Conservation (phyloP, 768 basidiomycete species). For the Terana coerulea region DNA sequence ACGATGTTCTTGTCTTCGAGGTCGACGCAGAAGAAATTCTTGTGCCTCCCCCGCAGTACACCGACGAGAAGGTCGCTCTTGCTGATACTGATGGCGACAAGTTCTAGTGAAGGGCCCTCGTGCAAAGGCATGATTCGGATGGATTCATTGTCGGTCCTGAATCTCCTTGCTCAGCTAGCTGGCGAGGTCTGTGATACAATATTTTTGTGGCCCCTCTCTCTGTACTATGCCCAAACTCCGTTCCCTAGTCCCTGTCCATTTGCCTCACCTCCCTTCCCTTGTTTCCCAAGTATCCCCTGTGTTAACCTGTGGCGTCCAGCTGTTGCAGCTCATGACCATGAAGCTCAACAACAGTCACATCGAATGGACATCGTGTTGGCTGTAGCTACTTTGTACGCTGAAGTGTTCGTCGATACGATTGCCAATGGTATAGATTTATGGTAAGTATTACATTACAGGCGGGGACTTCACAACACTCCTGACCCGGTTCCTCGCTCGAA, state of each 20-base stretch:
- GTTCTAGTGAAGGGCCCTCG: neutral
- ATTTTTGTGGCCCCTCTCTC: neutral
- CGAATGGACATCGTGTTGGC: slow-evolving; percentile 1
- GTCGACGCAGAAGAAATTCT: slow-evolving; percentile 44
- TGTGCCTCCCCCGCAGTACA: slow-evolving; percentile 55
- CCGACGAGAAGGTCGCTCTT: slow-evolving; percentile 47
- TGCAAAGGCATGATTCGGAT: neutral
- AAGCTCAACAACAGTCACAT: neutral
- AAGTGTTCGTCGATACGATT: too few species aligned
- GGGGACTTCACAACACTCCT: slow-evolving; percentile 46
- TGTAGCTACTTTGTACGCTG: neutral
- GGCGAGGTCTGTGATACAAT: neutral
- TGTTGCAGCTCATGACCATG: slow-evolving; percentile 1
- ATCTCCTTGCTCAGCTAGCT: neutral
- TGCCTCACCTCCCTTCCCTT: neutral
- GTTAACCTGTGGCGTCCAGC: neutral
- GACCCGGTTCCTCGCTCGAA: slow-evolving; percentile 71
- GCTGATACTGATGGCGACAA: slow-evolving; percentile 12
- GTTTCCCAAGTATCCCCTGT: neutral
- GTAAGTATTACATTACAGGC: neutral
- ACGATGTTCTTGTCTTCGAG: slow-evolving; percentile 37
- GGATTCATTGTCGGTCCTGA: neutral
- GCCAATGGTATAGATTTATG: too few species aligned
- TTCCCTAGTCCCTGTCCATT: neutral
- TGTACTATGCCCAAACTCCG: neutral